A percentile compares a stretch with the other conserved stretches of the same genome.
These are phyloP conservation scores for Russula sp. DNA, from an alignment of 768 basidiomycete species.

Conservation along the genomic window DNA sequence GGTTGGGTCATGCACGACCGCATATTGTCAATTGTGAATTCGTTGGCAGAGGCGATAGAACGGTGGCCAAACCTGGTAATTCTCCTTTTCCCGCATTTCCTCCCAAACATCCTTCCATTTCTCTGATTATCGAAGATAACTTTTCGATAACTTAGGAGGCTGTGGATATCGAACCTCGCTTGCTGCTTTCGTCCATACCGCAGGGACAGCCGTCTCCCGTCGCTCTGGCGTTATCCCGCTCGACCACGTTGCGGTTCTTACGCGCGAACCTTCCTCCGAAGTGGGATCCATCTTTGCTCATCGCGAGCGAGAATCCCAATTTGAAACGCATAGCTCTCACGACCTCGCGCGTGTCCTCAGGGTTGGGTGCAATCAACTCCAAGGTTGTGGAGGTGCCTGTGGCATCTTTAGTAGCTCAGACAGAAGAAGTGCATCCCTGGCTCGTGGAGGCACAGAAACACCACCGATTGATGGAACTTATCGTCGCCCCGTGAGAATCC, in stretches of 20 bases:
- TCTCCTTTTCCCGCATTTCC: not conserved
- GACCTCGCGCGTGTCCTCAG: not conserved
- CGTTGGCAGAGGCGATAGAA: slow-evolving; percentile 12
- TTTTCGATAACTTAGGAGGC: no score
- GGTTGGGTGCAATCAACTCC: not conserved
- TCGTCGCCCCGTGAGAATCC: slow-evolving; percentile 9
- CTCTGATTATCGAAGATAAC: not conserved
- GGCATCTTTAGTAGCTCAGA: not conserved
- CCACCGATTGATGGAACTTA: slow-evolving; percentile 14
- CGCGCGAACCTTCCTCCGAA: slow-evolving; percentile 10
- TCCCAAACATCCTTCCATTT: not conserved
- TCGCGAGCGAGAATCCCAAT: slow-evolving; percentile 16
- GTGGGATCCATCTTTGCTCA: slow-evolving; percentile 22
- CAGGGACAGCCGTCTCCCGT: slow-evolving; percentile 1
- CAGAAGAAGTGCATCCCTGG: slow-evolving; percentile 13
- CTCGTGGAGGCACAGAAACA: slow-evolving; percentile 20
- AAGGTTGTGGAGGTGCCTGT: slow-evolving; percentile 1
- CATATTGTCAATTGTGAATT: not conserved
- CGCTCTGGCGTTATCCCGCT: slow-evolving; percentile 21
- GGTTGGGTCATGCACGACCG: not conserved
- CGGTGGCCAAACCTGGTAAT: slow-evolving; percentile 23
- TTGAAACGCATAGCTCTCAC: slow-evolving; percentile 20
- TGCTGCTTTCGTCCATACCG: not conserved
- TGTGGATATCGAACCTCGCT: slow-evolving; percentile 9
- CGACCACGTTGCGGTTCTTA: slow-evolving; percentile 14